A percentile compares a stretch with the other conserved stretches of the same genome.
Evolutionary conservation across 108 stramenopile species (phyloP).

Genomic region (Aurantiochytrium sp.): DNA sequence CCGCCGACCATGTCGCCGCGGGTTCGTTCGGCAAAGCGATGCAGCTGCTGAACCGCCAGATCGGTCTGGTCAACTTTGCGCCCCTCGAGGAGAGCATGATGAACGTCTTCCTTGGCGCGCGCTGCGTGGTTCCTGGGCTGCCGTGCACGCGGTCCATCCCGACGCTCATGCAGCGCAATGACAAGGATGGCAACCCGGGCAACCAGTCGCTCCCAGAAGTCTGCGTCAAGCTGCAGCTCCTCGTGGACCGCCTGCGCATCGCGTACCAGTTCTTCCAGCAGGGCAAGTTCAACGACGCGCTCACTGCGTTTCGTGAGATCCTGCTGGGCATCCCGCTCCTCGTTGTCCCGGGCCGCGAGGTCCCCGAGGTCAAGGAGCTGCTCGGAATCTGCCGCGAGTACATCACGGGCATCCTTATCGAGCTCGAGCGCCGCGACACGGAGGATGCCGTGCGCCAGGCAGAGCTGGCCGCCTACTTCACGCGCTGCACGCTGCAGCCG

Average conservation of each 20-base stretch:
- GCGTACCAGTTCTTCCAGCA: slow-evolving; percentile 88
- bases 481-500: slow-evolving; percentile 97
- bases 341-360: slow-evolving; percentile 75
- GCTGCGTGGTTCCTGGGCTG: slow-evolving; percentile 74
- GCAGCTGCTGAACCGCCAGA: slow-evolving; percentile 93
- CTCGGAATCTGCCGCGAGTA: slow-evolving; percentile 87
- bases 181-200: slow-evolving; percentile 69
- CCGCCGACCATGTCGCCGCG: slow-evolving; percentile 94
- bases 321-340: slow-evolving; percentile 79
- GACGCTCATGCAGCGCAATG: slow-evolving; percentile 76
- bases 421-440: slow-evolving; percentile 63
- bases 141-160: slow-evolving; percentile 47
- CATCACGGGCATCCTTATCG: slow-evolving; percentile 87
- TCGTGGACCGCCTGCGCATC: slow-evolving; percentile 71
- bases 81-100: slow-evolving; percentile 73
- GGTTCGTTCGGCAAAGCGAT: slow-evolving; percentile 85
- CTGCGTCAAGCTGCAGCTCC: slow-evolving; percentile 55
- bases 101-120: slow-evolving; percentile 69
- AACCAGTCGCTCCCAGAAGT: slow-evolving; percentile 73
- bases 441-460: slow-evolving; percentile 77
- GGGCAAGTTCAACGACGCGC: slow-evolving; percentile 88
- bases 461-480: slow-evolving; percentile 97
- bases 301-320: slow-evolving; percentile 68
- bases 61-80: slow-evolving; percentile 86
- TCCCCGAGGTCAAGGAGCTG: slow-evolving; percentile 87